These are phyloP conservation scores for Pythium aristosporum DNA, from an alignment of 352 stramenopile species.

Conservation along the genomic window DNA sequence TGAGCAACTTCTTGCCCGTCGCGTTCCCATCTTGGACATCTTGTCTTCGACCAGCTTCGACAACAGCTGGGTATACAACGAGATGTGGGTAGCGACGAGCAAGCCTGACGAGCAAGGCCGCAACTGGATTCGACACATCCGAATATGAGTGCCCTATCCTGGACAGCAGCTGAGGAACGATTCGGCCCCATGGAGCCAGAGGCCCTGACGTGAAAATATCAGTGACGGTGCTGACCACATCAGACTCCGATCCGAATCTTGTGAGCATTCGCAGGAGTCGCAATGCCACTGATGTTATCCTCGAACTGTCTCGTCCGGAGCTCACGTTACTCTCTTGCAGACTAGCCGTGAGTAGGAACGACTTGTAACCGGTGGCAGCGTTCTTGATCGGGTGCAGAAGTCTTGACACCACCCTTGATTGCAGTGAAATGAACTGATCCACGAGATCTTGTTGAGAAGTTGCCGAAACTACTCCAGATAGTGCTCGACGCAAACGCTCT, in stretches of 20 bases:
- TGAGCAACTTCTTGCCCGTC: conserved; percentile 27
- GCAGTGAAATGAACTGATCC: conserved; percentile 17
- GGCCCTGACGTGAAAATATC: conserved; percentile 47
- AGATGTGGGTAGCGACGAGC: conserved; percentile 57
- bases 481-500: conserved; percentile 32
- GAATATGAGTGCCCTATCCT: conserved; percentile 55
- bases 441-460: conserved; percentile 11
- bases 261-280: conserved; percentile 70
- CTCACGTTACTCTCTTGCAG: neutral
- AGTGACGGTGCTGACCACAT: conserved; percentile 41
- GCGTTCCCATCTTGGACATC: conserved; percentile 10
- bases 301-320: conserved; percentile 11
- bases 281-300: conserved; percentile 52
- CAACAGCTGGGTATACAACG: conserved; percentile 76
- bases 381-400: conserved; percentile 17
- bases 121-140: conserved; percentile 50
- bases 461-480: conserved; percentile 12
- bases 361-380: conserved; percentile 23
- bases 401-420: conserved; percentile 11
- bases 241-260: conserved; percentile 48
- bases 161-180: conserved; percentile 77
- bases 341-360: conserved; percentile 10
- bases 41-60: conserved; percentile 37
- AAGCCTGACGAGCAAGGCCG: conserved; percentile 61
- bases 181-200: conserved; percentile 54